Evolutionary conservation across 139 green algal genomes (phyloP).

Genomic region (Limnomonas spitsbergensis): DNA sequence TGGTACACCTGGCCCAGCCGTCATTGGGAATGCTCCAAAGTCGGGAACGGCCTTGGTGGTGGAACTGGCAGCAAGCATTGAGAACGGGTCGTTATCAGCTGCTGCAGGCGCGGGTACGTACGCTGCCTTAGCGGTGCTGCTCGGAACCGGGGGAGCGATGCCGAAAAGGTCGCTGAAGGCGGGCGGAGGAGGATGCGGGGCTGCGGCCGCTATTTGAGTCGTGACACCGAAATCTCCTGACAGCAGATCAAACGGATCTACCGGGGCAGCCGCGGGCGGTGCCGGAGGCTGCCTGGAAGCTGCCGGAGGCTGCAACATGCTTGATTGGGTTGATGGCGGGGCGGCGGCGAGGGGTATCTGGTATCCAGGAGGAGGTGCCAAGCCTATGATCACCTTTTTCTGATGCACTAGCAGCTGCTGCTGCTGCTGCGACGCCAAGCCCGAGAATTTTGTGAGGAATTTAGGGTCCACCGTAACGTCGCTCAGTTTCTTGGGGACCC

Average conservation of each 20-base stretch:
- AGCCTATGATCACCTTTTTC: too few relatives aligned
- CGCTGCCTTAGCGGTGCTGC: background rate
- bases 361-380: too few relatives aligned
- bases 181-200: too few relatives aligned
- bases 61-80: background rate
- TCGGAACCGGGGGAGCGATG: background rate
- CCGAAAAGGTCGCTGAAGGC: background rate
- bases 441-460: conserved; percentile 63
- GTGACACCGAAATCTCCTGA: too few relatives aligned
- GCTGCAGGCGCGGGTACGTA: background rate
- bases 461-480: conserved; percentile 74
- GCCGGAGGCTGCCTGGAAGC: background rate
- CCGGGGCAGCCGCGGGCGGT: background rate
- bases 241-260: background rate
- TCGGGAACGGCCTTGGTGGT: background rate
- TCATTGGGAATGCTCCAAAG: too few relatives aligned
- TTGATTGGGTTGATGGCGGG: background rate
- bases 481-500: conserved; percentile 65
- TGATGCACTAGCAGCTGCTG: background rate
- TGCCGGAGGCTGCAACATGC: background rate
- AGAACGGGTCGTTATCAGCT: background rate
- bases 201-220: too few relatives aligned
- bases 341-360: too few relatives aligned
- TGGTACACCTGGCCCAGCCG: too few relatives aligned
- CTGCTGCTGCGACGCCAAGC: background rate